Base-by-base conservation (phyloP, 306 rosid species). In the Pterocarpus macrocarpus region DNA sequence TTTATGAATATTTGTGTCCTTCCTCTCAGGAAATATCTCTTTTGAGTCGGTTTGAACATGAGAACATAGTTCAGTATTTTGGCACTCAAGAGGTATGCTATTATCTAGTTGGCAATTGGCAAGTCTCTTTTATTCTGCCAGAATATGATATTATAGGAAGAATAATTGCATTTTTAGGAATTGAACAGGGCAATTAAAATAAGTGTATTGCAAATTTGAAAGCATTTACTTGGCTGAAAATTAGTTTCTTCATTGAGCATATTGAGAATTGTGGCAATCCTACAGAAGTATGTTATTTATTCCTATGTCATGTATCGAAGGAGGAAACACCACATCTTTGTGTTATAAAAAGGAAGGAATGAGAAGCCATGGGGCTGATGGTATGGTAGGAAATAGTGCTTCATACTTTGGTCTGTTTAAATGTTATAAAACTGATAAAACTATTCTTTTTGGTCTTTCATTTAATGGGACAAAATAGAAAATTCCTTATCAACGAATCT, bases 11-110 rank as follows among this genome's bases (percentile, higher is more conserved):
- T 66, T 32, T 81, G 62, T 78, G 53, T 56, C n/a, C 49, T 79
- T 30, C 11, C 33, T 83, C 82, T 50, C 88, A 91, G 91, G 95
- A 91, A 85, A 91, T 91, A 84, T 62, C 79, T 47, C 90, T 91
- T 41, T 78, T 91, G 77, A 87, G 91, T 81, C 85, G 62, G 80
- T 86, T 91, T 76, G 78, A 87, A 69, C 95, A 91, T 53, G 85
- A 84, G 9, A 90, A 90, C 84, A 90, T 90, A 77, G 94, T 90
- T 82, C 89, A 71, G 41, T 89, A 90, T 85, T 85, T 73, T 68
- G 94, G 94, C 85, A 87, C 92, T 44, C 82, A 87, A 80, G 87
- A 88, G 94, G 94, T 90, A 82, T 76, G 84, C 39, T 69, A 32
- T 62, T 78, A 57, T 44, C 64, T 69, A 65, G 52, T 69, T 70